Evolutionary conservation across 1,284 basidiomycete genomes (phyloP).

Genomic region (Paramarasmius palmivorus): DNA sequence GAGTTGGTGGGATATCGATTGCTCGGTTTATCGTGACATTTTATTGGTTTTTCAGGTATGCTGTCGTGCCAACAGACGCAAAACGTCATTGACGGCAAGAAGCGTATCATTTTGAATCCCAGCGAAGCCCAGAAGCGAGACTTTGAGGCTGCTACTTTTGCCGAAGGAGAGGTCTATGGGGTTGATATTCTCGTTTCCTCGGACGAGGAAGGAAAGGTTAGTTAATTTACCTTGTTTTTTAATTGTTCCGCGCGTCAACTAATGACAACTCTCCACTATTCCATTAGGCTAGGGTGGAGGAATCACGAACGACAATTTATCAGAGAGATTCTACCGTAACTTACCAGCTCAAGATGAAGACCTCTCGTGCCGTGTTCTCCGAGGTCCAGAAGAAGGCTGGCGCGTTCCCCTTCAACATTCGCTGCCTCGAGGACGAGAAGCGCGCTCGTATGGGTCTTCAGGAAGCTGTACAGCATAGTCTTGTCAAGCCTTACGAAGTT

Average conservation of each 20-base stretch:
- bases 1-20: slow-evolving; percentile 27
- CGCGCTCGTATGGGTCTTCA: slow-evolving; percentile 92
- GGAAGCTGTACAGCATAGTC: slow-evolving; percentile 92
- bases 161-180: slow-evolving; percentile 95
- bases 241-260: background rate
- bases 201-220: slow-evolving; percentile 85
- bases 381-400: slow-evolving; percentile 99
- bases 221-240: slow-evolving; percentile 13
- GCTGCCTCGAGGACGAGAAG: slow-evolving; percentile 93
- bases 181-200: slow-evolving; percentile 93
- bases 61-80: slow-evolving; percentile 90
- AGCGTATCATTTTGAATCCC: slow-evolving; percentile 92
- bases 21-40: background rate
- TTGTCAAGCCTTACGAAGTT: slow-evolving; percentile 90
- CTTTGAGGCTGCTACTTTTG: slow-evolving; percentile 82
- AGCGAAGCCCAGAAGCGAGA: slow-evolving; percentile 82
- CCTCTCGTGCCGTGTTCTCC: slow-evolving; percentile 90
- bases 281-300: slow-evolving; percentile 78
- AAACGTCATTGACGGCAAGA: slow-evolving; percentile 96
- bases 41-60: slow-evolving; percentile 60
- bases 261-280: background rate
- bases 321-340: slow-evolving; percentile 87
- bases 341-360: slow-evolving; percentile 98
- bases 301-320: slow-evolving; percentile 91
- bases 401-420: slow-evolving; percentile 96